A percentile compares a stretch with the other conserved stretches of the same genome.
Conservation (phyloP, 345 rosid genomes). For the Orychophragmus violaceus region DNA sequence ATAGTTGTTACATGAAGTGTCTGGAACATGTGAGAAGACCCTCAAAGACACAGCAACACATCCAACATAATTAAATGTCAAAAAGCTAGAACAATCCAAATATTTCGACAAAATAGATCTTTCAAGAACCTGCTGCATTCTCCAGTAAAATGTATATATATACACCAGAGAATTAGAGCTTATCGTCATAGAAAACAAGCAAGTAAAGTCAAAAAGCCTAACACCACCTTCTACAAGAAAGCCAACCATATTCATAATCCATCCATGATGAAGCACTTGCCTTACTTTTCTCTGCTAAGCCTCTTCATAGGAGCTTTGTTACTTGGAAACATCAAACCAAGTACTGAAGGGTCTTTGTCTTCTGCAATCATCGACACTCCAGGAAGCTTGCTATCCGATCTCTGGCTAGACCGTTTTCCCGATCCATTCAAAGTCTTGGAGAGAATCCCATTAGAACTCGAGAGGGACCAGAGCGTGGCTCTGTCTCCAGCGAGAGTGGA, state of each 20-base stretch:
- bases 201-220: background rate
- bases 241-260: background rate
- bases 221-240: no score
- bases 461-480: slow-evolving; percentile 42
- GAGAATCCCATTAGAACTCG: slow-evolving; percentile 51
- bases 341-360: slow-evolving; percentile 39
- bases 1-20: slow-evolving; percentile 14
- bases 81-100: slow-evolving; percentile 36
- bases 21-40: slow-evolving; percentile 27
- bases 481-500: slow-evolving; percentile 60
- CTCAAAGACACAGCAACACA: background rate
- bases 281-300: background rate
- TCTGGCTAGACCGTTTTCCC: slow-evolving; percentile 36
- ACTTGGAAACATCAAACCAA: slow-evolving; percentile 18
- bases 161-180: background rate
- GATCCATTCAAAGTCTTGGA: slow-evolving; percentile 74
- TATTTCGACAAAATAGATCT: slow-evolving; percentile 12
- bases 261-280: slow-evolving; percentile 21
- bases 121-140: slow-evolving; percentile 31
- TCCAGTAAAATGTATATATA: background rate
- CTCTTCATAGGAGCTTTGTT: slow-evolving; percentile 25
- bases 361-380: slow-evolving; percentile 40
- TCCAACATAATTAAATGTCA: background rate
- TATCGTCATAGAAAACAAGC: background rate
- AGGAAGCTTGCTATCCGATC: slow-evolving; percentile 35